Evolutionary conservation across 2,329 filamentous ascomycete species (phyloP), one percentile per base, ranked within the genome.

Genomic region (Fonsecaea pugnacius): DNA sequence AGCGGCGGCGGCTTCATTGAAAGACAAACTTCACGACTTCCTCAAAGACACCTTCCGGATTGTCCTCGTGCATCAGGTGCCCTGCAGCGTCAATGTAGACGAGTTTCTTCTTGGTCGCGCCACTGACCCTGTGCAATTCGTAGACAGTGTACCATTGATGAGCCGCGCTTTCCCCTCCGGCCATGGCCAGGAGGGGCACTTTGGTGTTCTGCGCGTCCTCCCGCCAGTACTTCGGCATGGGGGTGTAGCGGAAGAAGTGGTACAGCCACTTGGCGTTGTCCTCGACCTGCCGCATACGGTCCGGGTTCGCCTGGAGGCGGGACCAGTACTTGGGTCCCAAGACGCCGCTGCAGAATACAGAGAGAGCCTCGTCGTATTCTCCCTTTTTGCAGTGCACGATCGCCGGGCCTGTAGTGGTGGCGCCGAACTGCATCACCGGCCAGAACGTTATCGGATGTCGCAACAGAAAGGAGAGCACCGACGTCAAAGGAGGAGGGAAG

Each of bases 61-160:
- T 63, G 27, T 67, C 64, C 51, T 67, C 64, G 27, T 63, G 64
- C 51, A 67, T 61, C 18, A 67, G 48, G 48, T 67, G 64, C 4
- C 51, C 60, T 7, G 64, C 64, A 3, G 36, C 43, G 7, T 60
- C 53, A 50, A 67, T 64, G 27, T 36, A 60, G 9, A 36, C 64
- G 43, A 56, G n/a, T 16, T 27, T 48, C 36, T 67, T 67, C 51
- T 14, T 53, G 27, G 32, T n/a, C 8, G 56, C 57, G 50, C 64
- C 64, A n/a, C 43, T n/a, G n/a, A 64, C 27, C 24, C 52, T 35
- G 21, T 56, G 21, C 12, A 65, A 21, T 58, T 67, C 64, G n/a
- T 57, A 24, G 48, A 24, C 36, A 14, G 55, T 67, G 27, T 53
- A 67, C 40, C 62, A 40, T 43, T 60, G 56, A 38, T 59, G 58